phyloP scores from a whole-genome alignment of 345 rosid genomes.

The Sonneratia alba region DNA sequence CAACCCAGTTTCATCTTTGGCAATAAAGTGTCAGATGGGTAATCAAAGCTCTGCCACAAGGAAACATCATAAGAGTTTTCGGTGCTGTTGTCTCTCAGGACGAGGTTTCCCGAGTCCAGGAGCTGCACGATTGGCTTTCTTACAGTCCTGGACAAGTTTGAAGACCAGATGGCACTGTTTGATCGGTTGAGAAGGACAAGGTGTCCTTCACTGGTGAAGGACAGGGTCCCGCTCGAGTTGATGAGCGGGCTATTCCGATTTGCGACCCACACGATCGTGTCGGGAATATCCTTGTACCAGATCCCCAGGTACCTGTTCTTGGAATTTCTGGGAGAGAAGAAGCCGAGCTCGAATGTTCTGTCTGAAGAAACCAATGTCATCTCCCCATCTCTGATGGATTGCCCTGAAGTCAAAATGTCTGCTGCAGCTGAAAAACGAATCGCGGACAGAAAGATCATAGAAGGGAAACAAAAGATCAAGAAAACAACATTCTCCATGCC shows the following conservation, averaged over 20 bases:
- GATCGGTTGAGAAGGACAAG: slow-evolving; percentile 16
- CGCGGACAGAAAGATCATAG: not conserved
- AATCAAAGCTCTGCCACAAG: slow-evolving; percentile 48
- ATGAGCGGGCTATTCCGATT: slow-evolving; percentile 25
- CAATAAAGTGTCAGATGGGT: slow-evolving; percentile 30
- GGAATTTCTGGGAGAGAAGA: slow-evolving; percentile 15
- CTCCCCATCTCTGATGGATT: not conserved
- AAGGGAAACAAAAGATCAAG: not conserved
- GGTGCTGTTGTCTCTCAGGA: slow-evolving; percentile 16
- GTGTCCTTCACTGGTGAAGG: slow-evolving; percentile 10
- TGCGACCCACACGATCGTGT: slow-evolving; percentile 31
- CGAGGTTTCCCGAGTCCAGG: slow-evolving; percentile 37
- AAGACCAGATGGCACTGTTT: slow-evolving; percentile 22
- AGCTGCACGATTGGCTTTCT: slow-evolving; percentile 24
- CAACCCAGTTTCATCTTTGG: slow-evolving; percentile 38
- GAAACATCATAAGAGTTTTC: not conserved
- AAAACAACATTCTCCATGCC: slow-evolving; percentile 1
- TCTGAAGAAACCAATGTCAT: slow-evolving; percentile 12
- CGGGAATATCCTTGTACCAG: slow-evolving; percentile 16
- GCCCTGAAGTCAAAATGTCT: not conserved
- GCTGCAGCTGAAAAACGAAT: slow-evolving; percentile 1
- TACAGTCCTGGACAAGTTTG: slow-evolving; percentile 14
- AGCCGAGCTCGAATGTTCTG: slow-evolving; percentile 15
- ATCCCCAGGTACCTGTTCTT: slow-evolving; percentile 27
- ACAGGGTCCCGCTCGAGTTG: slow-evolving; percentile 7